phyloP scores from a whole-genome alignment of 2,329 filamentous ascomycete genomes.

The Penicillium sp. region DNA sequence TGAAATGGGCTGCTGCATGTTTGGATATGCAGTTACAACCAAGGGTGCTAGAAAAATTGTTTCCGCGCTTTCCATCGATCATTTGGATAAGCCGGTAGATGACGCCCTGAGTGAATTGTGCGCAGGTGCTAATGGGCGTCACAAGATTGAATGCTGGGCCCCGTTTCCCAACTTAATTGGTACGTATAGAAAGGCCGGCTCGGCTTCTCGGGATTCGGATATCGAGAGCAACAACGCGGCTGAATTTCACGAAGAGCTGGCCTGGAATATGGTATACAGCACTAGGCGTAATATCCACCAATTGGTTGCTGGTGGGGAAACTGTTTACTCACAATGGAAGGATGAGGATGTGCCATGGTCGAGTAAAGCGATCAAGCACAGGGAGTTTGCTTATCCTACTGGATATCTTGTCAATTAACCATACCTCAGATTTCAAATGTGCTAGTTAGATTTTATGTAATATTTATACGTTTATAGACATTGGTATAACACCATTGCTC shows the following conservation, averaged over 20 bases:
- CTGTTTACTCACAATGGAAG: slow-evolving; percentile 22
- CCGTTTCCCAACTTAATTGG: slow-evolving; percentile 50
- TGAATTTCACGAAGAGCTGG: slow-evolving; percentile 15
- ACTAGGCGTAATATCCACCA: slow-evolving; percentile 26
- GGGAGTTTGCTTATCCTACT: slow-evolving; percentile 22
- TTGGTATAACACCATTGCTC: background rate
- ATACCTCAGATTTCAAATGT: background rate
- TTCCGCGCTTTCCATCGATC: slow-evolving; percentile 29
- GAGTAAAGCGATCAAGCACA: slow-evolving; percentile 11
- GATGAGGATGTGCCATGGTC: slow-evolving; percentile 22
- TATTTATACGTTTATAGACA: background rate
- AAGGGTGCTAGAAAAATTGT: slow-evolving; percentile 40
- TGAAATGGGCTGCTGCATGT: slow-evolving; percentile 34
- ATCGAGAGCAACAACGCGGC: slow-evolving; percentile 22
- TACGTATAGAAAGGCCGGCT: slow-evolving; percentile 46
- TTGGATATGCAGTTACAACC: slow-evolving; percentile 41
- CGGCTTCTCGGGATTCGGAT: slow-evolving; percentile 27
- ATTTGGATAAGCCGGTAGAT: slow-evolving; percentile 38
- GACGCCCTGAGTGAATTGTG: slow-evolving; percentile 50
- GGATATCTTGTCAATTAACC: slow-evolving; percentile 17
- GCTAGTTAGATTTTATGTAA: background rate
- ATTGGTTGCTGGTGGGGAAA: slow-evolving; percentile 19
- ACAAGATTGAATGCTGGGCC: slow-evolving; percentile 36
- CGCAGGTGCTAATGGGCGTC: slow-evolving; percentile 34
- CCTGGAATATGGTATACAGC: slow-evolving; percentile 27